phyloP scores from a whole-genome alignment of 176 grass and related monocot genomes.

The Avena atlantica region DNA sequence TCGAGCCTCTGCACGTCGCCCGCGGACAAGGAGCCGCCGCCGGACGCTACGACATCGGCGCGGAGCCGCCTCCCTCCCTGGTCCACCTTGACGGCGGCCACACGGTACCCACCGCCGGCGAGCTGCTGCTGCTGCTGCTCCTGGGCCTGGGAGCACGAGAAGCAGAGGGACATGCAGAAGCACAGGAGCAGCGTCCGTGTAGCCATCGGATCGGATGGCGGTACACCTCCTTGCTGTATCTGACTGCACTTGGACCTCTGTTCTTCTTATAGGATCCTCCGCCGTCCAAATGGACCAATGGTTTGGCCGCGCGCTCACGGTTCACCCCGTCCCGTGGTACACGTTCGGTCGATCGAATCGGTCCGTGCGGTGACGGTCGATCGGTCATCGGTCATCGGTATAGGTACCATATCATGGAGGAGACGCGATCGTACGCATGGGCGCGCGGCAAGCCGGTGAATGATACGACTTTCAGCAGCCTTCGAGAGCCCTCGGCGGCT shows the following conservation, averaged over 20 bases:
- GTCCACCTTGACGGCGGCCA: not conserved
- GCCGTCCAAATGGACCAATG: constrained; percentile 27
- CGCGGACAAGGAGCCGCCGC: not conserved
- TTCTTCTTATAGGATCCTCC: not conserved
- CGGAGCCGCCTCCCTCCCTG: constrained; percentile 7
- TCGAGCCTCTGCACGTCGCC: constrained; percentile 23
- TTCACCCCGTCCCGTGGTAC: not conserved
- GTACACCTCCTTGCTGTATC: too few relatives aligned
- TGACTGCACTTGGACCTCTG: not conserved
- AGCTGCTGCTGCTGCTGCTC: not conserved
- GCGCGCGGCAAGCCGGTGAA: too few relatives aligned
- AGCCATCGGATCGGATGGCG: not conserved
- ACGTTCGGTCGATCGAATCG: not conserved
- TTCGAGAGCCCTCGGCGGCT: too few relatives aligned
- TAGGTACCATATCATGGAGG: too few relatives aligned
- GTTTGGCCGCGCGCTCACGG: not conserved
- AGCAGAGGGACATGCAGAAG: constrained; percentile 19
- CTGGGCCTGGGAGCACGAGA: not conserved
- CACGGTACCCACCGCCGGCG: constrained; percentile 29
- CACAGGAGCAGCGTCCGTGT: not conserved
- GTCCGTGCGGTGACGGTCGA: not conserved
- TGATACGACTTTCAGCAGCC: too few relatives aligned
- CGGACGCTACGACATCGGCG: not conserved
- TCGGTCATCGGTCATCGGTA: too few relatives aligned
- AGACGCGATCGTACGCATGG: too few relatives aligned